These are phyloP conservation scores for Streptanthus diversifolius DNA, from an alignment of 345 rosid genomes.

Conservation along the genomic window DNA sequence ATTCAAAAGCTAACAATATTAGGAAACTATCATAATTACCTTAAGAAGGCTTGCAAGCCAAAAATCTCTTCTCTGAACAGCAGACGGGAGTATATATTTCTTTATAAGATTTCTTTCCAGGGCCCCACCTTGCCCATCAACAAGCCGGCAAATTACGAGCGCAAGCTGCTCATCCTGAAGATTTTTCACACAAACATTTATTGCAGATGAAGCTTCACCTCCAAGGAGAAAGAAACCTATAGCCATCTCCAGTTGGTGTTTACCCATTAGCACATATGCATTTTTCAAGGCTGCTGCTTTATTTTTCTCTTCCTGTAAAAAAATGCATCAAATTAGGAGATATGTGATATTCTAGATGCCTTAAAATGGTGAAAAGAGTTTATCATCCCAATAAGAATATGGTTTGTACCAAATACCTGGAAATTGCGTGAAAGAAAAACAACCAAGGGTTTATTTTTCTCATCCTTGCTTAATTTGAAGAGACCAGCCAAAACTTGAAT, in stretches of 20 bases:
- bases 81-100: conserved; percentile 68
- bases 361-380: not conserved
- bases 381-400: conserved; percentile 19
- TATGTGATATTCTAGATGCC: conserved; percentile 3
- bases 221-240: conserved; percentile 92
- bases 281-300: conserved; percentile 92
- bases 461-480: conserved; percentile 82
- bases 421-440: conserved; percentile 90
- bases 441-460: conserved; percentile 87
- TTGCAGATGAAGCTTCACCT: conserved; percentile 84
- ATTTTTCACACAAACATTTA: conserved; percentile 78
- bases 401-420: conserved; percentile 54
- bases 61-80: conserved; percentile 65
- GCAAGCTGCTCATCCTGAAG: conserved; percentile 94
- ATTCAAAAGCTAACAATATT: conserved; percentile 1
- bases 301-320: conserved; percentile 75
- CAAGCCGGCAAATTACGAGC: conserved; percentile 74
- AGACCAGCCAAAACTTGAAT: conserved; percentile 94
- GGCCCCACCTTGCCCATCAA: conserved; percentile 77
- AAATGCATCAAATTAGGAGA: conserved; percentile 22
- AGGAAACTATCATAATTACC: conserved; percentile 45
- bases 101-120: conserved; percentile 59
- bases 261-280: conserved; percentile 93
- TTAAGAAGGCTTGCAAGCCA: conserved; percentile 85
- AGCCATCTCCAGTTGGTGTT: conserved; percentile 88